Evolutionary conservation across 805 yeast species (phyloP), one percentile per base, ranked within the genome.

Genomic region (Candida nonsorbophila): DNA sequence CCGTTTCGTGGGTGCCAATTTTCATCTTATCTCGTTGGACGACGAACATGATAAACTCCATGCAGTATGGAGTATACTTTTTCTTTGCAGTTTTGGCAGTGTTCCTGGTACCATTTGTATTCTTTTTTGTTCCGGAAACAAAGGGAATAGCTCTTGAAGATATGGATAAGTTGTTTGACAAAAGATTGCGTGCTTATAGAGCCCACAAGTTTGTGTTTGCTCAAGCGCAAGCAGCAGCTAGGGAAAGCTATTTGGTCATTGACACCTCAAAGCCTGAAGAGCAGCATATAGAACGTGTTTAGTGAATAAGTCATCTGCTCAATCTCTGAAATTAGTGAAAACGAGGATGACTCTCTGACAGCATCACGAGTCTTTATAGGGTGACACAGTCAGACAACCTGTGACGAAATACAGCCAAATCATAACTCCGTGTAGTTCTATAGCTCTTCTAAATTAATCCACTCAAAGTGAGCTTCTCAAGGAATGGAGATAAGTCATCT

Each of bases 401-500:
- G n/a, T n/a, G n/a, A n/a, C n/a, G n/a, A n/a, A n/a, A n/a, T n/a
- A n/a, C n/a, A n/a, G n/a, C n/a, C n/a, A n/a, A n/a, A n/a, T n/a
- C n/a, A n/a, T n/a, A n/a, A n/a, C n/a, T n/a, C n/a, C n/a, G n/a
- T n/a, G n/a, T n/a, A n/a, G n/a, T n/a, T n/a, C n/a, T n/a, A n/a
- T n/a, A n/a, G n/a, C n/a, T n/a, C n/a, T n/a, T n/a, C 26, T 47
- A 58, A 15, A 60, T 47, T 28, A 61, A 43, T 9, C 88, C 88
- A 60, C 87, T 80, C 27, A 82, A 52, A 7, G 95, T 84, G 37
- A 90, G 61, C 34, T 77, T 75, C 51, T 92, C 97, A 37, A 92
- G 58, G 48, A 92, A 92, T 28, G 95, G 84, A 4, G 86, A 67
- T 38, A 92, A 62, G 51, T 92, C 98, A 27, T 88, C 95, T 47